Conservation (phyloP, 108 stramenopile genomes). For the Discostella pseudostelligera region DNA sequence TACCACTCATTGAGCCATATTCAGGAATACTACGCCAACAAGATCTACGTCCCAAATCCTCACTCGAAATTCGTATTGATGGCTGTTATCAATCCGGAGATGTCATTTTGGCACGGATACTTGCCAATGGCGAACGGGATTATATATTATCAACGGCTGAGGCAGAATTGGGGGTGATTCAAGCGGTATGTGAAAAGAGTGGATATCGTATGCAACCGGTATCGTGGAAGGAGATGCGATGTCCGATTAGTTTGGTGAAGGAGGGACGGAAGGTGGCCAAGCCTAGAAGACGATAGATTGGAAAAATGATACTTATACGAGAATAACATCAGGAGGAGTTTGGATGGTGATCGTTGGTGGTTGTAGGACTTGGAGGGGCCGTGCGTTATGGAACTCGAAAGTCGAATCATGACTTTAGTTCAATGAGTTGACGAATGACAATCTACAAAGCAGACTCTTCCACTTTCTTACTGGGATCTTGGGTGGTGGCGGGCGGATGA, state of each 20-base stretch:
- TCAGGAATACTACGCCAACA: constrained; percentile 58
- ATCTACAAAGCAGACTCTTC: no score
- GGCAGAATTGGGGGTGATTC: constrained; percentile 85
- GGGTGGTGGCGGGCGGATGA: no score
- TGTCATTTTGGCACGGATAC: constrained; percentile 71
- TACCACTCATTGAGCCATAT: constrained; percentile 39
- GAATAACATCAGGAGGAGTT: no score
- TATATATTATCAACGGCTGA: constrained; percentile 88
- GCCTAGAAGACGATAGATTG: constrained; percentile 49
- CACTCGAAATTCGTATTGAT: constrained; percentile 62
- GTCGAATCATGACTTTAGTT: no score
- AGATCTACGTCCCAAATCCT: constrained; percentile 66
- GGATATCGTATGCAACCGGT: constrained; percentile 73
- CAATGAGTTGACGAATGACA: no score
- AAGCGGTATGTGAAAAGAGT: constrained; percentile 59
- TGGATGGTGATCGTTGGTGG: no score
- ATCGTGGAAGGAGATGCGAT: constrained; percentile 93
- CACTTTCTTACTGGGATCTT: no score
- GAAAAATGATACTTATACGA: no score
- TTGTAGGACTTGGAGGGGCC: no score
- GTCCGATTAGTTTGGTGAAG: constrained; percentile 66
- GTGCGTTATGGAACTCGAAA: no score
- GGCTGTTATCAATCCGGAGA: constrained; percentile 85
- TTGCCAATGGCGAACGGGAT: constrained; percentile 77
- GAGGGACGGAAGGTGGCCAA: constrained; percentile 91